Conservation (phyloP, 192 early-diverging fungal genomes). For the Gorgonomyces haynaldii region DNA sequence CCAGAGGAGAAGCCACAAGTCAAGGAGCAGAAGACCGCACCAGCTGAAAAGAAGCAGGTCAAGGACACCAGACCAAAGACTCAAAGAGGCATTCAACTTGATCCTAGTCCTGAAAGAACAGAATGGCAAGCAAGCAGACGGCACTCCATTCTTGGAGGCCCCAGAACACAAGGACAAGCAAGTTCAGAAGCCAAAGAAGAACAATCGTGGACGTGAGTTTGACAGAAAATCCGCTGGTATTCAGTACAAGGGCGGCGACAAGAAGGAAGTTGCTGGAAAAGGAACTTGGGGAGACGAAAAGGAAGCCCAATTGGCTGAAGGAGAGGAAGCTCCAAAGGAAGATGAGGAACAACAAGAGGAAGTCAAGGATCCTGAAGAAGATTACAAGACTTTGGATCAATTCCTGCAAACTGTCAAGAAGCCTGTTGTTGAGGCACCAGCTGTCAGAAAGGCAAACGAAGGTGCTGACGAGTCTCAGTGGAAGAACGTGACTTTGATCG, state of each 20-base stretch:
- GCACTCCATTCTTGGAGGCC: neutral
- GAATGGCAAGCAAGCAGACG: too few species aligned
- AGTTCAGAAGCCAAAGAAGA: neutral
- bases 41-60: too few species aligned
- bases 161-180: neutral
- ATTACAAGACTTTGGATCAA: slow-evolving; percentile 76
- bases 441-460: slow-evolving; percentile 75
- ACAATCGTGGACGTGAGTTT: slow-evolving; percentile 54
- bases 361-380: slow-evolving; percentile 60
- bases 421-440: slow-evolving; percentile 31
- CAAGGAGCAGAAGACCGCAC: too few species aligned
- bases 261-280: slow-evolving; percentile 71
- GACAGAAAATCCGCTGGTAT: slow-evolving; percentile 73
- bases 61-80: too few species aligned
- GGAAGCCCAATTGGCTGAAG: slow-evolving; percentile 36
- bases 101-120: too few species aligned
- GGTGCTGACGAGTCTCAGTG: slow-evolving; percentile 72
- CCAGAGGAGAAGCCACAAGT: too few species aligned
- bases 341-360: slow-evolving; percentile 12
- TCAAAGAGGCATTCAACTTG: too few species aligned
- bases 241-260: slow-evolving; percentile 68
- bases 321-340: slow-evolving; percentile 38
- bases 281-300: slow-evolving; percentile 68
- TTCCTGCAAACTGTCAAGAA: slow-evolving; percentile 56
- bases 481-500: slow-evolving; percentile 63